phyloP scores from a whole-genome alignment of 495 filamentous ascomycete genomes.

The Aspergillus steynii region DNA sequence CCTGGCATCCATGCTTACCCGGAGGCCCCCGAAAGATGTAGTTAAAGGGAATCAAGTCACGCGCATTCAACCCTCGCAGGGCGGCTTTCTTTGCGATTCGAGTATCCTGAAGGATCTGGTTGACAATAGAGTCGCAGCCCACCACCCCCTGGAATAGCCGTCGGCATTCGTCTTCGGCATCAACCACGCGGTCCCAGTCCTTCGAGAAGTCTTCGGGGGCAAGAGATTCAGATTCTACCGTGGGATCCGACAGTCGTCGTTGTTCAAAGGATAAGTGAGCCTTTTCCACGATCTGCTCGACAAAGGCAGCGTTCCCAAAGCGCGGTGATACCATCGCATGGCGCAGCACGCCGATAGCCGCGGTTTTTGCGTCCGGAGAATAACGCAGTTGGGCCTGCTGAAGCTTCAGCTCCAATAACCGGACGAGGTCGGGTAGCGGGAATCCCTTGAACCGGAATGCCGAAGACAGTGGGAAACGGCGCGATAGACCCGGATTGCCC shows the following conservation, averaged over 20 bases:
- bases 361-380: no score
- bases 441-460: conserved; percentile 71
- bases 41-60: background rate
- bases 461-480: conserved; percentile 61
- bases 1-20: background rate
- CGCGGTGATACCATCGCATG: background rate
- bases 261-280: no score
- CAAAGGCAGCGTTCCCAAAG: background rate
- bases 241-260: no score
- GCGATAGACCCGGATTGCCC: conserved; percentile 65
- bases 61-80: background rate
- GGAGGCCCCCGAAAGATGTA: background rate
- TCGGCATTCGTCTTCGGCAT: background rate
- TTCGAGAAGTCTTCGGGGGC: background rate
- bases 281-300: no score
- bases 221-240: background rate
- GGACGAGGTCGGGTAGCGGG: conserved; percentile 7
- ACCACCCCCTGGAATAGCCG: background rate
- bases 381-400: no score
- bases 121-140: background rate
- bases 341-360: background rate
- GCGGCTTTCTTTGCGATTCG: background rate
- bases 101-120: background rate
- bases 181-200: background rate
- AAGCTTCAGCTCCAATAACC: background rate